A percentile compares a stretch with the other conserved stretches of the same genome.
Evolutionary conservation across 441 rosid species (phyloP).

Genomic region (Hypseocharis bilobata): DNA sequence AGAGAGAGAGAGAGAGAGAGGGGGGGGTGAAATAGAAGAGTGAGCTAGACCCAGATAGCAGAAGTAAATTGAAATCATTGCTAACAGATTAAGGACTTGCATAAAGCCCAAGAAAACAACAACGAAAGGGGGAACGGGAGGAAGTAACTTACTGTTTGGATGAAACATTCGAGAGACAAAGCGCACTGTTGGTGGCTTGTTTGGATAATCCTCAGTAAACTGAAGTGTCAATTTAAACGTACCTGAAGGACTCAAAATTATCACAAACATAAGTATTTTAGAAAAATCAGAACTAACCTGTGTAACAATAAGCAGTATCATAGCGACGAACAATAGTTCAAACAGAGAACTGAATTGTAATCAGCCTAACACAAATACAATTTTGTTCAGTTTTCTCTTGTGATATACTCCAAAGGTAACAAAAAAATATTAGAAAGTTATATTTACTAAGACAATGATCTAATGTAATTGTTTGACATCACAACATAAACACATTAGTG

Average conservation of each 20-base stretch:
- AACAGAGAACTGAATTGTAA: not conserved
- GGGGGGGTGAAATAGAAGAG: not conserved
- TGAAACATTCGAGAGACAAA: slow-evolving; percentile 48
- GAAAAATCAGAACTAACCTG: not conserved
- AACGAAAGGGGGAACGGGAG: not conserved
- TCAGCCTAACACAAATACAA: not conserved
- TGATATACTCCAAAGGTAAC: not conserved
- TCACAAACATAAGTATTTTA: not conserved
- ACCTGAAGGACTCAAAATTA: slow-evolving; percentile 28
- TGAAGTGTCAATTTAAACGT: slow-evolving; percentile 45
- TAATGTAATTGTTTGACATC: not conserved
- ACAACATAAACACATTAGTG: not conserved
- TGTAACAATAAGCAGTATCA: not conserved
- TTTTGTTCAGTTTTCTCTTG: not conserved
- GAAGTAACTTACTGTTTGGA: slow-evolving; percentile 36
- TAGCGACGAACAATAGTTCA: not conserved
- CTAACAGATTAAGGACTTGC: not conserved
- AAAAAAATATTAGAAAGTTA: not conserved
- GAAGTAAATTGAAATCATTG: not conserved
- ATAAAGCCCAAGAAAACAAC: not conserved
- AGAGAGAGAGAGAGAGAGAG: too few relatives aligned
- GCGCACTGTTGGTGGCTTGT: slow-evolving; percentile 45
- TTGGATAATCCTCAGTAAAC: slow-evolving; percentile 46
- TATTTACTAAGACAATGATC: not conserved
- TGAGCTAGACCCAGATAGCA: not conserved